Conservation (phyloP, 1,139 yeast species). For the Protomyces lactucae-debilis region DNA sequence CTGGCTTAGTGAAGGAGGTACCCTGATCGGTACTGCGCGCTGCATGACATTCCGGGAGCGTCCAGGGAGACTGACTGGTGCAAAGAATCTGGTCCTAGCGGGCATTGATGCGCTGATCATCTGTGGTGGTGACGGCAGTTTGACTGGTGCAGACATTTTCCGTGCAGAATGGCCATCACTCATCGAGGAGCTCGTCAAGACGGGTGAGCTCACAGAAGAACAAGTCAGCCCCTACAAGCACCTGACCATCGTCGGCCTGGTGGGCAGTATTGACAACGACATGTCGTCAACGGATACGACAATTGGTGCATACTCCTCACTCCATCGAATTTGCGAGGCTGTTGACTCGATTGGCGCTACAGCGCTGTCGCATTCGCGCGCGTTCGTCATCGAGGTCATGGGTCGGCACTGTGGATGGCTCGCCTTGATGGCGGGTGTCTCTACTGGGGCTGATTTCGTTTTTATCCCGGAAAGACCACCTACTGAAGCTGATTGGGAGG, state of each 20-base stretch:
- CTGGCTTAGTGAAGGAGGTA: slow-evolving; percentile 81
- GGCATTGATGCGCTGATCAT: slow-evolving; percentile 95
- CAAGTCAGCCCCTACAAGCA: slow-evolving; percentile 60
- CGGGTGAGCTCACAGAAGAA: slow-evolving; percentile 52
- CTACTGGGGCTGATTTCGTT: slow-evolving; percentile 91
- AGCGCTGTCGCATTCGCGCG: slow-evolving; percentile 93
- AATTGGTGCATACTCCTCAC: slow-evolving; percentile 90
- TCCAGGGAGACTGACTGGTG: slow-evolving; percentile 73
- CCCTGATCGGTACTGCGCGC: slow-evolving; percentile 93
- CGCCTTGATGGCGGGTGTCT: slow-evolving; percentile 91
- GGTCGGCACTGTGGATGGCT: slow-evolving; percentile 99
- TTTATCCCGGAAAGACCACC: slow-evolving; percentile 91
- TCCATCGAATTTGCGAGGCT: slow-evolving; percentile 87
- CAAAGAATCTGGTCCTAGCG: slow-evolving; percentile 73
- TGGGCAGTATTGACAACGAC: slow-evolving; percentile 95
- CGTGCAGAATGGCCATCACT: slow-evolving; percentile 92
- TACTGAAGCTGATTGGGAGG: slow-evolving; percentile 55
- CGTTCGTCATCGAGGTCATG: slow-evolving; percentile 97
- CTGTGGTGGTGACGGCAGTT: slow-evolving; percentile 98
- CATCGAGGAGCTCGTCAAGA: slow-evolving; percentile 59
- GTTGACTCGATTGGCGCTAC: slow-evolving; percentile 96
- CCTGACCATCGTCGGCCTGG: slow-evolving; percentile 87
- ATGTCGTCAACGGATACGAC: slow-evolving; percentile 96
- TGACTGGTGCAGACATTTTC: slow-evolving; percentile 94
- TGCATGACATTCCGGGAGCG: slow-evolving; percentile 81